A percentile compares a stretch with the other conserved stretches of the same genome.
phyloP scores from a whole-genome alignment of 495 filamentous ascomycete genomes.

The Penicillium subrubescens region DNA sequence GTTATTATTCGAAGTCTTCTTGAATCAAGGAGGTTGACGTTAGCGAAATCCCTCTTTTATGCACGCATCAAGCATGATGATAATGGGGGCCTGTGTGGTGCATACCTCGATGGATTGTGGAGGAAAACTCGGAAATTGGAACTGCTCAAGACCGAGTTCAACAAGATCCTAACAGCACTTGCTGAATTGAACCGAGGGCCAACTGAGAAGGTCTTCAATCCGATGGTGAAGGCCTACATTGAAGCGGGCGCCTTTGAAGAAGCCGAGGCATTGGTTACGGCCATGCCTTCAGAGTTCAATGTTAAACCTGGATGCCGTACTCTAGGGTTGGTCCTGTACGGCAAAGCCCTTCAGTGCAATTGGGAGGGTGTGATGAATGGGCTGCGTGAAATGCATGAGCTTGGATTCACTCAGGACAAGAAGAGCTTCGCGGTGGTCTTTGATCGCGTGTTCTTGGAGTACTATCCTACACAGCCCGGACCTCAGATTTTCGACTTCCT shows the following conservation, averaged over 20 bases:
- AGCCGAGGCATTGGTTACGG: slow-evolving; percentile 38
- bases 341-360: slow-evolving; percentile 40
- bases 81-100: slow-evolving; percentile 40
- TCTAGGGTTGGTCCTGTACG: slow-evolving; percentile 40
- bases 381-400: slow-evolving; percentile 41
- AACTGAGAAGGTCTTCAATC: slow-evolving; percentile 48
- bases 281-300: slow-evolving; percentile 36
- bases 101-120: slow-evolving; percentile 47
- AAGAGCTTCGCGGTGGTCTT: slow-evolving; percentile 36
- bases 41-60: slow-evolving; percentile 41
- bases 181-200: slow-evolving; percentile 28
- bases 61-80: slow-evolving; percentile 34
- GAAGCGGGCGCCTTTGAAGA: slow-evolving; percentile 40
- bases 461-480: slow-evolving; percentile 40
- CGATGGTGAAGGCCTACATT: slow-evolving; percentile 43
- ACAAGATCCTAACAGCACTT: slow-evolving; percentile 31
- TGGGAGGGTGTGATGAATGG: slow-evolving; percentile 45
- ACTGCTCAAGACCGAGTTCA: slow-evolving; percentile 38
- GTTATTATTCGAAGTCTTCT: slow-evolving; percentile 43
- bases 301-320: slow-evolving; percentile 41
- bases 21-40: slow-evolving; percentile 41
- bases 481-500: slow-evolving; percentile 39
- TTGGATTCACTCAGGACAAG: slow-evolving; percentile 33
- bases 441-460: slow-evolving; percentile 50
- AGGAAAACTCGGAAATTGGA: slow-evolving; percentile 46